Percentiles rank a stretch among this genome's conserved stretches.
Conservation (phyloP, 2,329 filamentous ascomycete species). For the Dothistroma pini region DNA sequence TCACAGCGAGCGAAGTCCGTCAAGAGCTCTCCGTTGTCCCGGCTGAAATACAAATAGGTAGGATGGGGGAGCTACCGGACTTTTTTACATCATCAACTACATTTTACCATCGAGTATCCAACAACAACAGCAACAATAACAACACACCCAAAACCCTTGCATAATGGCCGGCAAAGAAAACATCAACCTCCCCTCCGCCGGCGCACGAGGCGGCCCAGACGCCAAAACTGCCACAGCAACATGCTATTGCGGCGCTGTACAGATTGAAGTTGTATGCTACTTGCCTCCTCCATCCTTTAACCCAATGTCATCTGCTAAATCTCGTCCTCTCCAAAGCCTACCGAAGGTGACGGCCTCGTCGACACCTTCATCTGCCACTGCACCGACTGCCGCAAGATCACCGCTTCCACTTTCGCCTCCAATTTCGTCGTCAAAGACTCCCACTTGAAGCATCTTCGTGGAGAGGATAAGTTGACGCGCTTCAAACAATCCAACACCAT, state of each 20-base stretch:
- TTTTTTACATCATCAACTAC: not conserved
- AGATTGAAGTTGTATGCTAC: constrained; percentile 48
- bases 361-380: constrained; percentile 59
- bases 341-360: constrained; percentile 44
- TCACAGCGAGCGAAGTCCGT: not conserved
- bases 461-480: constrained; percentile 48
- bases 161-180: constrained; percentile 1
- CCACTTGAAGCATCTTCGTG: constrained; percentile 49
- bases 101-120: not conserved
- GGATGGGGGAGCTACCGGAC: not conserved
- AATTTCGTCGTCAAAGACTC: constrained; percentile 53
- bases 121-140: not conserved
- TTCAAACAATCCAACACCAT: constrained; percentile 50
- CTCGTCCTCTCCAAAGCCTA: constrained; percentile 33
- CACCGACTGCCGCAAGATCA: constrained; percentile 54
- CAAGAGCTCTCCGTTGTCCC: not conserved
- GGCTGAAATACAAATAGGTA: not conserved
- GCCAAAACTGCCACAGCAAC: constrained; percentile 50
- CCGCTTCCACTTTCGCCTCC: constrained; percentile 59
- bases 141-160: not conserved
- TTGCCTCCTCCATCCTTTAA: constrained; percentile 24
- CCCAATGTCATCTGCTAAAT: not conserved
- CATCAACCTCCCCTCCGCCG: constrained; percentile 17
- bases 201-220: constrained; percentile 16
- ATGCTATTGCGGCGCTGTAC: constrained; percentile 57